These are phyloP conservation scores for Daldinia sp. DNA, from an alignment of 2,329 filamentous ascomycete genomes.

Conservation along the genomic window DNA sequence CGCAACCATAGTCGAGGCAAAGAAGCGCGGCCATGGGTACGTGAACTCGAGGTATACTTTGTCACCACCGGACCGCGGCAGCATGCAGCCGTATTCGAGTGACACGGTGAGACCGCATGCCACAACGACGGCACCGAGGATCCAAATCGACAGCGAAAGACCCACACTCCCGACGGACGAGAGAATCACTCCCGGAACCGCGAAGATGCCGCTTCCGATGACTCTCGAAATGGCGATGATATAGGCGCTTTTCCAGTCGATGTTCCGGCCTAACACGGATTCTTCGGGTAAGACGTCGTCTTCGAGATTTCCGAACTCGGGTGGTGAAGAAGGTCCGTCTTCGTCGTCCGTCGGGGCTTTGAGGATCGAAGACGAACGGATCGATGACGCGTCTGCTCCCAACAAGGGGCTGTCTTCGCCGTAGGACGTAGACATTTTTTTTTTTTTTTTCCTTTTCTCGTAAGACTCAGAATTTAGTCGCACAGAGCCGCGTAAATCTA, in stretches of 20 bases:
- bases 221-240: conserved; percentile 74
- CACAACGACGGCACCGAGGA: conserved; percentile 67
- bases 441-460: no score
- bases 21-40: conserved; percentile 68
- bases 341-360: conserved; percentile 22
- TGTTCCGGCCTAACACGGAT: conserved; percentile 63
- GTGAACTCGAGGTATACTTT: conserved; percentile 78
- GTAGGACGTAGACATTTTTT: conserved; percentile 26
- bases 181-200: conserved; percentile 73
- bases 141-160: conserved; percentile 68
- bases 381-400: conserved; percentile 19
- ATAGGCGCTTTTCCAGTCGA: conserved; percentile 70
- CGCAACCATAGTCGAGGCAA: conserved; percentile 70
- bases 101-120: conserved; percentile 68
- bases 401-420: conserved; percentile 32
- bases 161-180: conserved; percentile 72
- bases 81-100: conserved; percentile 75
- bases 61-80: conserved; percentile 72
- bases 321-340: conserved; percentile 33
- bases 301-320: conserved; percentile 54
- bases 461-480: not conserved
- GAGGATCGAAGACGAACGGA: conserved; percentile 22
- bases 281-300: conserved; percentile 68
- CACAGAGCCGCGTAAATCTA: conserved; percentile 6
- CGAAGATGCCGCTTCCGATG: conserved; percentile 76